Evolutionary conservation across 2,329 filamentous ascomycete genomes (phyloP).

Genomic region (Bretziella fagacearum): DNA sequence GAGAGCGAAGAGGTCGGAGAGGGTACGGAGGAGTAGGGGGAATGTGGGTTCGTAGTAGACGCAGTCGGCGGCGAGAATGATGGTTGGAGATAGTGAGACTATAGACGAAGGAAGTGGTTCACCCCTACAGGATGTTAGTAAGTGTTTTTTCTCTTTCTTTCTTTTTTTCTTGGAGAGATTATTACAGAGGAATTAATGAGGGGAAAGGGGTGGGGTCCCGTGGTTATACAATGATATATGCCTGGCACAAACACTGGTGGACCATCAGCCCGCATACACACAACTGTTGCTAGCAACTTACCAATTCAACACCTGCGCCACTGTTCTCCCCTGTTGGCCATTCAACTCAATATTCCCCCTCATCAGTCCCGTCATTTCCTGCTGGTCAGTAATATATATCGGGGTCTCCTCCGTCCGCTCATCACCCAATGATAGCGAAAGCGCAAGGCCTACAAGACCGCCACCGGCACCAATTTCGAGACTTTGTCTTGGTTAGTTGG

Average conservation of each 20-base stretch:
- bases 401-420: conserved; percentile 22
- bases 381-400: conserved; percentile 75
- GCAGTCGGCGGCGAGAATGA: conserved; percentile 89
- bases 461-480: conserved; percentile 85
- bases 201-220: too few relatives aligned
- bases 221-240: not conserved
- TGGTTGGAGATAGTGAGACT: conserved; percentile 44
- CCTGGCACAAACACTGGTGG: not conserved
- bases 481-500: conserved; percentile 33
- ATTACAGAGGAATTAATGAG: too few relatives aligned
- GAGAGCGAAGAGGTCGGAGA: conserved; percentile 55
- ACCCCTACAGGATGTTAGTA: conserved; percentile 27
- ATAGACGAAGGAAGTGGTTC: conserved; percentile 39
- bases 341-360: conserved; percentile 76
- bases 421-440: conserved; percentile 34
- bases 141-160: too few relatives aligned
- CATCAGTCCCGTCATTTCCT: conserved; percentile 75
- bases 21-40: conserved; percentile 63
- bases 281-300: conserved; percentile 24
- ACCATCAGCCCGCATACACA: not conserved
- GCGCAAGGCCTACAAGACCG: conserved; percentile 59
- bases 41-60: conserved; percentile 96
- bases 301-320: conserved; percentile 67
- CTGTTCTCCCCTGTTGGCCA: conserved; percentile 42
- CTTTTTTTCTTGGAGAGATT: too few relatives aligned